Conservation (phyloP, 495 filamentous ascomycete genomes). For the Letharia lupina region DNA sequence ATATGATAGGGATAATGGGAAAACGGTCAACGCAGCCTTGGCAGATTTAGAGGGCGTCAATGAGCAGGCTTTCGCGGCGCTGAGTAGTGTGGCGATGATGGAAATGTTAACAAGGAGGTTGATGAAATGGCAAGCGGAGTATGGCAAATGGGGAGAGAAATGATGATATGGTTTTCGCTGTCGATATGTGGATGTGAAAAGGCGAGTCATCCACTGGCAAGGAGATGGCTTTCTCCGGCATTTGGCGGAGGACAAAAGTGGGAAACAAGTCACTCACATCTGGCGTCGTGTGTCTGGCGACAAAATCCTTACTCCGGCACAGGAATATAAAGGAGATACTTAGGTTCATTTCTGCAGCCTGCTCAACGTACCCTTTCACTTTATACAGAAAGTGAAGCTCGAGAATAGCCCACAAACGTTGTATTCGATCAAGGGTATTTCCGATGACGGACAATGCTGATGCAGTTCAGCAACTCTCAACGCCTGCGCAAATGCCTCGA, state of each 20-base stretch:
- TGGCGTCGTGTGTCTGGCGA: background rate
- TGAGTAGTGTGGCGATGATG: conserved; percentile 74
- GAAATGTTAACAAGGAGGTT: conserved; percentile 65
- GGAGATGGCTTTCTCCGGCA: background rate
- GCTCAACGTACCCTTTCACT: background rate
- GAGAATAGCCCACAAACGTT: background rate
- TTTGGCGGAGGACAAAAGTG: background rate
- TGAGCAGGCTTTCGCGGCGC: conserved; percentile 49
- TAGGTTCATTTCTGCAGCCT: background rate
- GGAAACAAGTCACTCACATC: background rate
- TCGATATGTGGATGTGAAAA: background rate
- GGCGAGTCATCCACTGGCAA: background rate
- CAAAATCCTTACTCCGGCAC: background rate
- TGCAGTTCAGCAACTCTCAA: background rate
- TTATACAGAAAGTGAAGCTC: background rate
- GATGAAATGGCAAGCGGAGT: conserved; percentile 68
- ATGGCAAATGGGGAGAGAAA: conserved; percentile 46
- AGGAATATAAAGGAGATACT: background rate
- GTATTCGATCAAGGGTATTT: background rate
- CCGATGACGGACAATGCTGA: background rate
- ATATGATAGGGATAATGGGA: background rate
- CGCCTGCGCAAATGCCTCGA: conserved; percentile 11
- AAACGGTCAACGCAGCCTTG: conserved; percentile 27
- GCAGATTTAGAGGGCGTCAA: conserved; percentile 31
- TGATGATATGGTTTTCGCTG: conserved; percentile 22